Base-by-base conservation (phyloP, 1,284 basidiomycete species). In the Trametes pubescens region DNA sequence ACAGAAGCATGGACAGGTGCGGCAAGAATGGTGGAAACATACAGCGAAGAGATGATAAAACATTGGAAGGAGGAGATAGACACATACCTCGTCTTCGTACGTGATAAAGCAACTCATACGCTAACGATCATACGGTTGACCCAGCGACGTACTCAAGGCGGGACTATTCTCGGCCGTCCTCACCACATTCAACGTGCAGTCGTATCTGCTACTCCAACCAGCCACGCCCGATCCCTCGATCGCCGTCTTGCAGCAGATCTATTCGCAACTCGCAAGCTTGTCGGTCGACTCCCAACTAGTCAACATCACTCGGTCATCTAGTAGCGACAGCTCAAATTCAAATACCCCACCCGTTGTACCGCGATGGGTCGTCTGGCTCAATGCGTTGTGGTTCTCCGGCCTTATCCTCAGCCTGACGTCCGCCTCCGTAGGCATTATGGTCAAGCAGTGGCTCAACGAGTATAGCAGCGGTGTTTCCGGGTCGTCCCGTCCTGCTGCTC, bases 381-480 rank as follows among this genome's bases (percentile, higher is more conserved):
- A 69, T 38, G 35, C 32, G 4, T 44, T 66, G 2, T 70, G 69
- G 67, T 70, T 68, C 55, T 61, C 61, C 0, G 56, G 63, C 38
- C 57, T 70, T 2, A 58, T 69, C 13, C 53, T 51, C 44, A 68
- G 65, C 26, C 69, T 70, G 8, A 24, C 61, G 5, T 29, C 67
- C 4, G 59, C 69, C 0, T 57, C 61, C 7, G 46, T 67, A 13
- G 61, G 57, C 2, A 66, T 70, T 22, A 40, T 66, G 40, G 69
- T 65, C 47, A 68, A 69, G 29, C 67, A 71, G 38, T 72, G 71
- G 71, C 29, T 66, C 2, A 51, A 43, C 32, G 51, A 65, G 22
- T 63, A 60, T 38, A 40, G 18, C 13, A 49, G 49, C 21, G 62
- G 66, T 21, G 29, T 52, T 2, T 47, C 6, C 53, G 57, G 10